Evolutionary conservation across 176 grass and related monocot species (phyloP).

Genomic region (Hsuehochloa calcarea): DNA sequence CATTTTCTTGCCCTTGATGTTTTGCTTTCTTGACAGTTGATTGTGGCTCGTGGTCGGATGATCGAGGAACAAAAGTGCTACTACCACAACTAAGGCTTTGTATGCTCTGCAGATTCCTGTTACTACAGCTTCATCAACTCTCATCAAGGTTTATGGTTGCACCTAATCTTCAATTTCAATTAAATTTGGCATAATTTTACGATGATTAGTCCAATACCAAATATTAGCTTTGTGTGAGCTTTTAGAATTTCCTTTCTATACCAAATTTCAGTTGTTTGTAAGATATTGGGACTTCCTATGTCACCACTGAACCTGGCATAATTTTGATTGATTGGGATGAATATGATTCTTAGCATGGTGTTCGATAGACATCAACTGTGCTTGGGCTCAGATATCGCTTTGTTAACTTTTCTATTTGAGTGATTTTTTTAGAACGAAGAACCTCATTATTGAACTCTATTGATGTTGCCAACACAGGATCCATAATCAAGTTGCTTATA

Average conservation of each 20-base stretch:
- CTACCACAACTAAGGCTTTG: no score
- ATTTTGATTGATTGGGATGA: background rate
- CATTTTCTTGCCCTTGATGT: no score
- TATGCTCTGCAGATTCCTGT: no score
- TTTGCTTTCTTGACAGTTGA: no score
- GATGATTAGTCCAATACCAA: no score
- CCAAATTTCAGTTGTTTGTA: background rate
- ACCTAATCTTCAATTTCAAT: no score
- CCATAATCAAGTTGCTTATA: constrained; percentile 1
- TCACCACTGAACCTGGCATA: background rate
- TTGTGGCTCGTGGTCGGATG: no score
- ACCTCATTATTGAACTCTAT: background rate
- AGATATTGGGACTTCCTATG: background rate
- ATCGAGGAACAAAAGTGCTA: no score
- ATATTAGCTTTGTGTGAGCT: background rate
- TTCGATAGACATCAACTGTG: background rate
- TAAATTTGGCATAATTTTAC: no score
- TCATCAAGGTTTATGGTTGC: no score
- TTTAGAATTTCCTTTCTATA: background rate
- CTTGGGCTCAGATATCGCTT: background rate
- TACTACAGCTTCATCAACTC: no score
- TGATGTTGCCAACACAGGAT: background rate
- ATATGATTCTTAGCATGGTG: background rate
- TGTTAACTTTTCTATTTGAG: background rate
- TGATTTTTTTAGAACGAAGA: background rate